Evolutionary conservation across 306 rosid species (phyloP).

Genomic region (Crotalaria pallida): DNA sequence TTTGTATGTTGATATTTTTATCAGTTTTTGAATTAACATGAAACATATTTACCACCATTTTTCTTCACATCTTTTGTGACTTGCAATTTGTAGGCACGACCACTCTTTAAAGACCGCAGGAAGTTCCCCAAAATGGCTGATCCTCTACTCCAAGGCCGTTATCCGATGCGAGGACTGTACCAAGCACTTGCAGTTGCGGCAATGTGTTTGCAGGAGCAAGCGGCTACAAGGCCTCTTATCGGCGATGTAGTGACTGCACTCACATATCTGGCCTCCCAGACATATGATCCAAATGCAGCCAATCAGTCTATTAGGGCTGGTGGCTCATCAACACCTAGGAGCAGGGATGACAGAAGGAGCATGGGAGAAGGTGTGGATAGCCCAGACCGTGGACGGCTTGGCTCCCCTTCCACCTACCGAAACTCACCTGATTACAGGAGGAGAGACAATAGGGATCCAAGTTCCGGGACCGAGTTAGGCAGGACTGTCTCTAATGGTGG

Average conservation of each 20-base stretch:
- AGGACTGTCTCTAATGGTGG: slow-evolving; percentile 64
- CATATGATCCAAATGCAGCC: slow-evolving; percentile 67
- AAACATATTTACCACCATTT: slow-evolving; percentile 1
- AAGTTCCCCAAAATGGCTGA: slow-evolving; percentile 97
- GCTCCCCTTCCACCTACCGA: slow-evolving; percentile 69
- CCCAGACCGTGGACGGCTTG: slow-evolving; percentile 61
- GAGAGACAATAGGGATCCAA: slow-evolving; percentile 61
- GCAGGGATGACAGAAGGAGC: slow-evolving; percentile 63
- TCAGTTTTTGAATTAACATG: slow-evolving; percentile 2
- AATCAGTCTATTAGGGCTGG: slow-evolving; percentile 58
- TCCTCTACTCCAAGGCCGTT: slow-evolving; percentile 82
- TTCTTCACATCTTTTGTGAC: slow-evolving; percentile 8
- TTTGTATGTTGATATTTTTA: background rate
- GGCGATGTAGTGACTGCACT: slow-evolving; percentile 98
- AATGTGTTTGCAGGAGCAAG: slow-evolving; percentile 96
- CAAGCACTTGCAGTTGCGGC: slow-evolving; percentile 99
- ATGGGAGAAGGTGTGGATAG: slow-evolving; percentile 70
- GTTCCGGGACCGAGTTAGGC: slow-evolving; percentile 39
- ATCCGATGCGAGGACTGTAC: slow-evolving; percentile 90
- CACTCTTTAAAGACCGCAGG: slow-evolving; percentile 84
- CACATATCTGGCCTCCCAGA: slow-evolving; percentile 86
- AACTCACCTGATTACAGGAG: slow-evolving; percentile 79
- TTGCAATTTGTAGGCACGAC: slow-evolving; percentile 64
- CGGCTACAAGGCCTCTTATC: slow-evolving; percentile 89
- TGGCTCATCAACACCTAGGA: slow-evolving; percentile 81